These are phyloP conservation scores for Phytophthora pluvialis DNA, from an alignment of 352 stramenopile genomes.

Conservation along the genomic window DNA sequence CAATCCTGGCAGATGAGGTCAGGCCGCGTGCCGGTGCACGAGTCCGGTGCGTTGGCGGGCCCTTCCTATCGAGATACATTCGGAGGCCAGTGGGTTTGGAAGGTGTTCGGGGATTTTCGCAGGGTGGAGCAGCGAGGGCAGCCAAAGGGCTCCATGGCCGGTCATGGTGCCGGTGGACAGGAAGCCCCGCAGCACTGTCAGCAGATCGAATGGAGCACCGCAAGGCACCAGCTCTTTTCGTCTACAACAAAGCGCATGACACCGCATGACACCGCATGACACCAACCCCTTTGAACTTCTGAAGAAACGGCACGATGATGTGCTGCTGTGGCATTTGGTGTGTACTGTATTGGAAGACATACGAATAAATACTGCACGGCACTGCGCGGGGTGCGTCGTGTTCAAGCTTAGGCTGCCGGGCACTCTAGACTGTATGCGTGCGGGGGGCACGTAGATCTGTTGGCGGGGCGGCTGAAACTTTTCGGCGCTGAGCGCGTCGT, in stretches of 20 bases:
- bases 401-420: constrained; percentile 27
- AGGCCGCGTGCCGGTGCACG: constrained; percentile 1
- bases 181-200: not conserved
- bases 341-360: constrained; percentile 17
- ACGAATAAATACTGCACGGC: constrained; percentile 32
- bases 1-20: constrained; percentile 9
- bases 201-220: not conserved
- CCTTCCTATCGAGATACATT: constrained; percentile 14
- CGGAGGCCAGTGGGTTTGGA: constrained; percentile 9
- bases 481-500: constrained; percentile 21
- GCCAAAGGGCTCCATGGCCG: not conserved
- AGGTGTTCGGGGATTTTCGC: constrained; percentile 23
- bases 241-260: too few species aligned
- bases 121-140: not conserved
- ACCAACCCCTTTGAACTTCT: constrained; percentile 15
- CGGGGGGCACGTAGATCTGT: too few species aligned
- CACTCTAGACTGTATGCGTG: constrained; percentile 7
- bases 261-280: too few species aligned
- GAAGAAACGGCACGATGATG: constrained; percentile 1
- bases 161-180: not conserved
- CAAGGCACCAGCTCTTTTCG: constrained; percentile 10
- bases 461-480: constrained; percentile 17
- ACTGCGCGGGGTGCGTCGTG: constrained; percentile 9
- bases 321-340: not conserved
- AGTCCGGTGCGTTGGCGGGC: constrained; percentile 4